Percentiles rank a stretch among this genome's conserved stretches.
Evolutionary conservation across 2,329 filamentous ascomycete species (phyloP).

Genomic region (Pseudopithomyces maydicus): DNA sequence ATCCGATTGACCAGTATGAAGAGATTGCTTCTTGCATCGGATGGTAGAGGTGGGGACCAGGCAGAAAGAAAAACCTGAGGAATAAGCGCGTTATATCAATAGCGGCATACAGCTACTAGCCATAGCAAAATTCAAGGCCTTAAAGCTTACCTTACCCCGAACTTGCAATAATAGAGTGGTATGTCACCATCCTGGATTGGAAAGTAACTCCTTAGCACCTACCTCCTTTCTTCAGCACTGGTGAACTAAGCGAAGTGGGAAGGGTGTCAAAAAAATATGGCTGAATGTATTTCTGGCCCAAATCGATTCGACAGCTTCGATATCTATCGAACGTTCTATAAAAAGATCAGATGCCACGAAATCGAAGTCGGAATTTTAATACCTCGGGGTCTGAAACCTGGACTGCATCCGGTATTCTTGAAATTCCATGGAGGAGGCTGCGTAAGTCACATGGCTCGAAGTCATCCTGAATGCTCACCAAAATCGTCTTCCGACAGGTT

Average conservation of each 20-base stretch:
- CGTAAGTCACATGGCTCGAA: slow-evolving; percentile 27
- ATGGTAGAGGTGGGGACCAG: background rate
- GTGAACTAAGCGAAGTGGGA: background rate
- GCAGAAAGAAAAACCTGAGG: background rate
- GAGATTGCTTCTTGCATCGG: background rate
- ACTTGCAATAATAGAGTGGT: too few relatives aligned
- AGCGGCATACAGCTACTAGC: background rate
- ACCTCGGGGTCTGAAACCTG: slow-evolving; percentile 41
- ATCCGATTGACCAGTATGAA: background rate
- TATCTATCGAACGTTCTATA: slow-evolving; percentile 49
- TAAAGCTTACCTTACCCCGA: background rate
- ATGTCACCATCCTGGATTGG: too few relatives aligned
- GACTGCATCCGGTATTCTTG: slow-evolving; percentile 48
- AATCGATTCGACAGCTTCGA: slow-evolving; percentile 47
- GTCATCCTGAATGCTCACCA: background rate
- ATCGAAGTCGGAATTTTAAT: slow-evolving; percentile 48
- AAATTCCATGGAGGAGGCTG: slow-evolving; percentile 54
- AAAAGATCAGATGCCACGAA: slow-evolving; percentile 43
- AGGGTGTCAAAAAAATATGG: background rate
- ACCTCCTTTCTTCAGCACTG: background rate
- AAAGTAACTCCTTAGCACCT: too few relatives aligned
- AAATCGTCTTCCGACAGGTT: slow-evolving; percentile 15
- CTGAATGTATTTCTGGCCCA: slow-evolving; percentile 19
- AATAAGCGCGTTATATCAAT: background rate
- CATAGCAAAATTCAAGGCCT: background rate